Percentiles rank a stretch among this genome's conserved stretches.
phyloP scores from a whole-genome alignment of 2,329 filamentous ascomycete genomes.

The Xylariaceae sp. region DNA sequence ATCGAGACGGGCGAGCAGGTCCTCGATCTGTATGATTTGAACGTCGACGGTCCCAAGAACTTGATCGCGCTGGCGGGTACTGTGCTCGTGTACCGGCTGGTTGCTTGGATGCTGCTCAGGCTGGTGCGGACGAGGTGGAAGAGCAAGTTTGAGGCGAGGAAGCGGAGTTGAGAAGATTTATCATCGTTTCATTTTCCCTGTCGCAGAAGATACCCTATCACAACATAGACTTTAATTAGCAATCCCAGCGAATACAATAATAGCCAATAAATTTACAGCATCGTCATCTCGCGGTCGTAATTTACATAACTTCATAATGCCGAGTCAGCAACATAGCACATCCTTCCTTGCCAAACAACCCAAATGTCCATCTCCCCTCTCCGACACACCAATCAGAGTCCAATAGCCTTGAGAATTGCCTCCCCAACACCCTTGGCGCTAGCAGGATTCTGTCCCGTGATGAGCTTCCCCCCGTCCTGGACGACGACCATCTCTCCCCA shows the following conservation, averaged over 20 bases:
- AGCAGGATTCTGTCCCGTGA: constrained; percentile 55
- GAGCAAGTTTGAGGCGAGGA: constrained; percentile 23
- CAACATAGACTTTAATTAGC: too few relatives aligned
- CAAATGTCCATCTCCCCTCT: too few relatives aligned
- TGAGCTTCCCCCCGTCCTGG: constrained; percentile 41
- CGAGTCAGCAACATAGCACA: too few relatives aligned
- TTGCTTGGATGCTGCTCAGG: constrained; percentile 56
- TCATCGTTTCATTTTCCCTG: neutral
- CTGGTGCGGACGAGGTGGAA: constrained; percentile 49
- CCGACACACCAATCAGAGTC: too few relatives aligned
- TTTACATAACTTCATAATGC: too few relatives aligned
- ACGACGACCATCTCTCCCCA: constrained; percentile 46
- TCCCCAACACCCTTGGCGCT: constrained; percentile 47
- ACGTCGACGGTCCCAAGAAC: constrained; percentile 56
- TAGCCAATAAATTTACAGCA: too few relatives aligned
- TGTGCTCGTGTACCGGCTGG: constrained; percentile 58
- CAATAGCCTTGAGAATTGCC: constrained; percentile 46
- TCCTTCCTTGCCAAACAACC: too few relatives aligned
- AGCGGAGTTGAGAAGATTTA: neutral
- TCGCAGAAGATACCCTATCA: too few relatives aligned
- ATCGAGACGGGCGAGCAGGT: constrained; percentile 63
- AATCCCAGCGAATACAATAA: too few relatives aligned
- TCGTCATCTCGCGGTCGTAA: too few relatives aligned
- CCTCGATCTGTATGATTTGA: constrained; percentile 59
- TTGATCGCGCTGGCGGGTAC: constrained; percentile 58